phyloP scores from a whole-genome alignment of 768 basidiomycete species.

The Neoboletus magnificus region DNA sequence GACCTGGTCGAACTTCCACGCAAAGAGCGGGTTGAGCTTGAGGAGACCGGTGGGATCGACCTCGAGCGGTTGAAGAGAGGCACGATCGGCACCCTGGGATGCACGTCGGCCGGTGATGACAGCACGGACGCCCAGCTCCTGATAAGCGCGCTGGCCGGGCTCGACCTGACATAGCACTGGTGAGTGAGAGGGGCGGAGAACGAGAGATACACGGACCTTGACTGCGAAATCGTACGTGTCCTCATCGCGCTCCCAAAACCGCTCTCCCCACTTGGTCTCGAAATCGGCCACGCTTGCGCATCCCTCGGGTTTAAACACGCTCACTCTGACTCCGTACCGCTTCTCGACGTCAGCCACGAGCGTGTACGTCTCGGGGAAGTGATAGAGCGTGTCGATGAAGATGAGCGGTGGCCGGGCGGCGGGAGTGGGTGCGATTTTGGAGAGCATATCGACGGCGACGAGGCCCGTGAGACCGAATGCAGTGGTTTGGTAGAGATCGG shows the following conservation, averaged over 20 bases:
- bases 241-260: slow-evolving; percentile 87
- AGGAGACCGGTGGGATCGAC: slow-evolving; percentile 85
- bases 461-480: slow-evolving; percentile 96
- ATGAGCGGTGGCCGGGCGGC: slow-evolving; percentile 70
- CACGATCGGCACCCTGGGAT: slow-evolving; percentile 90
- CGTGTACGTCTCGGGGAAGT: slow-evolving; percentile 90
- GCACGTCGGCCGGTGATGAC: slow-evolving; percentile 95
- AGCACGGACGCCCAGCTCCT: slow-evolving; percentile 69
- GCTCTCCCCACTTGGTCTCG: slow-evolving; percentile 72
- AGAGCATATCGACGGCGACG: slow-evolving; percentile 92
- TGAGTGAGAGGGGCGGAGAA: not conserved
- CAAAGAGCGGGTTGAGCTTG: slow-evolving; percentile 91
- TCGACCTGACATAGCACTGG: slow-evolving; percentile 62
- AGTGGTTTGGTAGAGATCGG: slow-evolving; percentile 87
- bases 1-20: slow-evolving; percentile 82
- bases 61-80: slow-evolving; percentile 79
- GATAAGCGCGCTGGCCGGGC: slow-evolving; percentile 86
- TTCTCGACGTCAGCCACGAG: slow-evolving; percentile 79
- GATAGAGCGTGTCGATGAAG: slow-evolving; percentile 96
- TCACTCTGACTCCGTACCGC: slow-evolving; percentile 68
- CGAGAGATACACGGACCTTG: slow-evolving; percentile 57
- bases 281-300: slow-evolving; percentile 71
- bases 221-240: slow-evolving; percentile 85
- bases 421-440: slow-evolving; percentile 59
- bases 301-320: slow-evolving; percentile 75